phyloP scores from a whole-genome alignment of 129 eudicot genomes.

The Helichrysum umbraculigerum region DNA sequence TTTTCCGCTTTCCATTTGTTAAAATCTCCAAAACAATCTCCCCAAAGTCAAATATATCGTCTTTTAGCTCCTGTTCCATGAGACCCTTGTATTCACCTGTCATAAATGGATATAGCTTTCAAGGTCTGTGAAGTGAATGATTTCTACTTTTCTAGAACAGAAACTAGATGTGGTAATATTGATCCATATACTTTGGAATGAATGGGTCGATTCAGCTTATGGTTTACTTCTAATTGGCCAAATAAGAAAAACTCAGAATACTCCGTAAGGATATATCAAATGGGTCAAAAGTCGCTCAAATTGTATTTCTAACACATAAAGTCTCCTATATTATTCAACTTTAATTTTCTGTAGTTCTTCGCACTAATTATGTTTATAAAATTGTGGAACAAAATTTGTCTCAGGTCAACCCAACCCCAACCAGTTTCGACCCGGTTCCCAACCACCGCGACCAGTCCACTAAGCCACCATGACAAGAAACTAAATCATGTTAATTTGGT shows the following conservation, averaged over 20 bases:
- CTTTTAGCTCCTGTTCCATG: constrained; percentile 51
- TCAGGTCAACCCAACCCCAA: background rate
- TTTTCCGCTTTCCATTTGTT: constrained; percentile 62
- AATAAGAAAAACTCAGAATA: too few species aligned
- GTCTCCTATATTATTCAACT: background rate
- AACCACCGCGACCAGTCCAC: background rate
- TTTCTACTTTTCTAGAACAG: background rate
- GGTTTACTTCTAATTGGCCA: background rate
- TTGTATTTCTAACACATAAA: background rate
- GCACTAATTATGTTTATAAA: background rate
- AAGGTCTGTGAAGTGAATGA: background rate
- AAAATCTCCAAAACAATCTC: constrained; percentile 61
- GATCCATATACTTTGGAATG: background rate
- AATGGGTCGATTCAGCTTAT: background rate
- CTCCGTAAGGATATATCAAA: background rate
- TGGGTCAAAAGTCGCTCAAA: background rate
- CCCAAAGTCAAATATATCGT: constrained; percentile 75
- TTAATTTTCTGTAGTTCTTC: background rate
- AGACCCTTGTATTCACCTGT: constrained; percentile 54
- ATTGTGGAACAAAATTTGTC: background rate
- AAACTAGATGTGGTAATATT: background rate
- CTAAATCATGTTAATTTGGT: constrained; percentile 7
- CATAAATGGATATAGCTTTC: constrained; percentile 7
- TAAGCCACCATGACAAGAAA: background rate
- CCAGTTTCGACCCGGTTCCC: background rate